phyloP scores from a whole-genome alignment of 495 filamentous ascomycete species.

The Viridothelium virens region DNA sequence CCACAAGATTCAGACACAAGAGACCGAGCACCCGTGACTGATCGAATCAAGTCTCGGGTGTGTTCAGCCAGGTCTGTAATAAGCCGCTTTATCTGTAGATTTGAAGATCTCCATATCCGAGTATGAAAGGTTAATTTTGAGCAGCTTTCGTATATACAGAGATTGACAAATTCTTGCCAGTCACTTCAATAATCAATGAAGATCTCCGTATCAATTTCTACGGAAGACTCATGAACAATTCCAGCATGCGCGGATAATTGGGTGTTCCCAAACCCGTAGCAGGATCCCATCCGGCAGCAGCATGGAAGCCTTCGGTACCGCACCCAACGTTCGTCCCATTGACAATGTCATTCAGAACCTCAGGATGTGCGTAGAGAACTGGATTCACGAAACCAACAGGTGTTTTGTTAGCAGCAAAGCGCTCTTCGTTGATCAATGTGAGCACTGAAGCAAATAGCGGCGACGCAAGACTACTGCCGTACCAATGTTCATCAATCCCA shows the following conservation, averaged over 20 bases:
- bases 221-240: constrained; percentile 29
- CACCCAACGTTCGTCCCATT: constrained; percentile 53
- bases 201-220: neutral
- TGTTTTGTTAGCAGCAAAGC: constrained; percentile 36
- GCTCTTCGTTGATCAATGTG: constrained; percentile 41
- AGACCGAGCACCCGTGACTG: too few species aligned
- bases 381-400: constrained; percentile 30
- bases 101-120: too few species aligned
- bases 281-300: constrained; percentile 28
- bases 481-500: neutral
- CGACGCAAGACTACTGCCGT: constrained; percentile 21
- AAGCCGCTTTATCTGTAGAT: too few species aligned
- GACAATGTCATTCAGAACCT: constrained; percentile 55
- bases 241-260: constrained; percentile 31
- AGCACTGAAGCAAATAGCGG: constrained; percentile 30
- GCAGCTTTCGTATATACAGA: too few species aligned
- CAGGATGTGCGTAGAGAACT: constrained; percentile 36
- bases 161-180: too few species aligned
- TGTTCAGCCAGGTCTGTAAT: too few species aligned
- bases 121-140: too few species aligned
- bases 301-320: constrained; percentile 33
- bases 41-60: too few species aligned
- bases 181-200: too few species aligned
- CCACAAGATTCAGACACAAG: too few species aligned
- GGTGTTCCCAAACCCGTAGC: constrained; percentile 34